Base-by-base conservation (phyloP, 495 filamentous ascomycete genomes). In the Chlorociboria aeruginascens region DNA sequence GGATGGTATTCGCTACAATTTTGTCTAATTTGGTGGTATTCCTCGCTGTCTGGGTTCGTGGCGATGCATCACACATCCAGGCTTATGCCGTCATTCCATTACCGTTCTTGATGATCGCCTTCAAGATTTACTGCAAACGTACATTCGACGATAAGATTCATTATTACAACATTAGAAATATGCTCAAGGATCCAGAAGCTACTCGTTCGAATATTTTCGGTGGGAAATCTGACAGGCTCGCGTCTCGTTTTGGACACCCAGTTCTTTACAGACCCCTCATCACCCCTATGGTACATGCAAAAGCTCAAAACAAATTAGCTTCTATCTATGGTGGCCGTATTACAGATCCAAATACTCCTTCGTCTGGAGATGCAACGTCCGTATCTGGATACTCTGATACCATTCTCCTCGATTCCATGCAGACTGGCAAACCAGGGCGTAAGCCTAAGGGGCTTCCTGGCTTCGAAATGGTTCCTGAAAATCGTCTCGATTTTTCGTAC, bases 211-310 rank as follows among this genome's bases (percentile, higher is more conserved):
- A 70, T 17, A 36, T 46, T 7, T 45, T 43, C 37, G 43, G 47
- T 14, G 41, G 43, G 2, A 69, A 63, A 40, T 78, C 71, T 36
- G 88, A 93, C 46, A 81, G 84, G 16, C 77, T 97, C 3, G 82
- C 73, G 32, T 72, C 80, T 35, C 79, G 86, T 35, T 98, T 95
- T 63, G 89, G 89, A 4, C 86, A 97, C 60, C 92, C 92, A 12
- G 89, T 84, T 10, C 77, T 98, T 14, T 94, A 86, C 66, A 84
- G 83, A 55, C 81, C 83, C 7, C 75, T 98, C 41, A 85, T 90
- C 54, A 93, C 86, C 0, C 92, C 92, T 0, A 98, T 98, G 92
- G 90, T 98, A 9, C 84, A 92, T 52, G 86, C 85, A 35, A 90
- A 83, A 61, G 86, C 88, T 13, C 81, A 88, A 49, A 85, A 88